Evolutionary conservation across 345 rosid species (phyloP), one percentile per base, ranked within the genome.

Genomic region (Citrus reticulata): DNA sequence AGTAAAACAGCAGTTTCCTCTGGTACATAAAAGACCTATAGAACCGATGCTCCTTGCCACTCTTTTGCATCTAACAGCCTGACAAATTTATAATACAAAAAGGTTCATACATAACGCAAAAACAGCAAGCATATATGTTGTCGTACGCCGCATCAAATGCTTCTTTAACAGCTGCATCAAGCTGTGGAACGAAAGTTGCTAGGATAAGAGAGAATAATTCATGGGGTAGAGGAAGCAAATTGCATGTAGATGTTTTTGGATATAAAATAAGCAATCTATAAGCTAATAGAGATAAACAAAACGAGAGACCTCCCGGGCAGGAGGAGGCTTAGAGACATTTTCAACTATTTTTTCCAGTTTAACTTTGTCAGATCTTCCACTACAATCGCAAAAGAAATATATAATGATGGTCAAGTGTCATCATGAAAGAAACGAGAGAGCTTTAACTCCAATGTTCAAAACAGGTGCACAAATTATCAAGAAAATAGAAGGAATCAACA

Each of bases 1-100:
- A 97, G 99, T 78, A 95, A 87, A 83, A 92, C 97, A 70, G 97
- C 95, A 66, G 98, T 95, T 64, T 92, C 99, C 35, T 96, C 97
- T 6, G 98, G 96, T 13, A 93, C 99, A 87, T 93, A 92, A 81
- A 93, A 93, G 99, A 62, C 99, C 98, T n/a, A 92, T 95, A 39
- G 99, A 93, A 35, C 87, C 88, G 84, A 95, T 92, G 85, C 94
- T 86, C 85, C 97, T 88, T 1, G 98, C 88, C 66, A 93, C 96
- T 65, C 98, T 79, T 85, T 95, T 91, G 83, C 99, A 95, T 76
- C 62, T 89, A 25, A 93, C 98, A 81, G 94, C 99, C 98, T 92
- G 57, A 81, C 37, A 75, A 72, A 78, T 68, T 32, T 7, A 9
- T 11, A 54, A 66, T 22, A 74, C 25, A 60, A 1, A 75, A 51